phyloP scores from a whole-genome alignment of 208 protist species.

The Wallacemonas sp. region DNA sequence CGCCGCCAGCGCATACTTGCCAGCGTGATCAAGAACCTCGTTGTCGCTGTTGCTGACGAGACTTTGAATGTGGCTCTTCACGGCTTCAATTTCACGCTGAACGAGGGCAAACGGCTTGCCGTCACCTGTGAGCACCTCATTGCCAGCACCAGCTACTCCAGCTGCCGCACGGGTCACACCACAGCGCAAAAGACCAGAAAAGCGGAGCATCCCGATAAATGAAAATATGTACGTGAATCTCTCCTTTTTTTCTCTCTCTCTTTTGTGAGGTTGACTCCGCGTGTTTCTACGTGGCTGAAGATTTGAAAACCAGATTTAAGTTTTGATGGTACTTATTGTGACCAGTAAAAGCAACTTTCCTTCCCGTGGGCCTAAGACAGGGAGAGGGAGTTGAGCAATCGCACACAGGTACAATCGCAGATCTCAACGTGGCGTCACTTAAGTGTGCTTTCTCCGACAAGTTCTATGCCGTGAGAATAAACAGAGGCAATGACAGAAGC shows the following conservation, averaged over 20 bases:
- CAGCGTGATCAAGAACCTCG: constrained; percentile 78
- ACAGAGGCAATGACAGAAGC: too few species aligned
- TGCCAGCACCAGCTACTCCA: constrained; percentile 22
- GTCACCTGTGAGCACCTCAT: constrained; percentile 40
- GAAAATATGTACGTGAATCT: too few species aligned
- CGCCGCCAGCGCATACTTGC: constrained; percentile 59
- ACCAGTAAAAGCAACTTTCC: too few species aligned
- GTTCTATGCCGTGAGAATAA: too few species aligned
- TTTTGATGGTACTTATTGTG: too few species aligned
- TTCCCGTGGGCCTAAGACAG: too few species aligned
- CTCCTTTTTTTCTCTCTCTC: too few species aligned
- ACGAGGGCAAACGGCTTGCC: constrained; percentile 64
- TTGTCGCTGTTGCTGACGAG: constrained; percentile 70
- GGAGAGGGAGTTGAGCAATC: too few species aligned
- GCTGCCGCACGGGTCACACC: neutral
- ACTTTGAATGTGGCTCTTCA: constrained; percentile 57
- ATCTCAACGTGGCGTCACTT: too few species aligned
- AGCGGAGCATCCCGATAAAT: constrained; percentile 8
- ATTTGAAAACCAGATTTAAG: too few species aligned
- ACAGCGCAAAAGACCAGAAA: neutral
- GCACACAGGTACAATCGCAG: too few species aligned
- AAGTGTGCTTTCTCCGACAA: too few species aligned
- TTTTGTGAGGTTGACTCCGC: neutral
- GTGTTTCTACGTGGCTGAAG: neutral
- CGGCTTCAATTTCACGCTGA: constrained; percentile 56